Evolutionary conservation across 495 filamentous ascomycete genomes (phyloP), one percentile per base, ranked within the genome.

Genomic region (Podospora conica): DNA sequence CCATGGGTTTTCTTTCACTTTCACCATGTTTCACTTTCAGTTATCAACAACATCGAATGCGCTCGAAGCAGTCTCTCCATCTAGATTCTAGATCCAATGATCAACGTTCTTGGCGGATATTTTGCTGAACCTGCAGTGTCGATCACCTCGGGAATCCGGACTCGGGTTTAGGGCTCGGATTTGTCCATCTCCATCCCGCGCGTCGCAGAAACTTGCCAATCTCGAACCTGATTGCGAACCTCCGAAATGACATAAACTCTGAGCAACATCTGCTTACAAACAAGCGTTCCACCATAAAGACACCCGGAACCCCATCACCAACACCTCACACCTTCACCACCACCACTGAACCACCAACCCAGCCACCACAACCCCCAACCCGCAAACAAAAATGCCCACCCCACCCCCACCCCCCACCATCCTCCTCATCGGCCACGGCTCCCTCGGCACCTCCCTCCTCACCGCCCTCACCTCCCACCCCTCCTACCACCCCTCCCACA

Each of bases 351-450:
- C 15, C 15, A 3, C 33, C 33, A 40, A 31, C 10, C 11, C 33
- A 40, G 3, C 12, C 15, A 40, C 11, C 31, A 18, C 29, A 11
- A 33, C 58, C 28, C 6, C 28, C 29, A 2, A n/a, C 48, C 9
- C n/a, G 12, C 29, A 60, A 33, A 25, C 33, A 18, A 20, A 61
- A 61, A 61, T 61, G 60, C 40, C 61, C 40, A n/a, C 27, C 59
- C n/a, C n/a, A n/a, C n/a, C n/a, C n/a, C n/a, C n/a, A n/a, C 22
- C 54, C 23, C 58, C 33, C 54, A 64, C 63, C 23, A 84, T 87
- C 69, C 84, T 89, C 65, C 74, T 88, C 40, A 76, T 90, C 68
- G 86, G 86, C 62, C 82, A 82, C 53, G 86, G 86, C 61, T 86
- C 89, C 70, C 81, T 89, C 28, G 87, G 86, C 60, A 74, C 75